phyloP scores from a whole-genome alignment of 2,329 filamentous ascomycete genomes.

The Xylariales sp. region DNA sequence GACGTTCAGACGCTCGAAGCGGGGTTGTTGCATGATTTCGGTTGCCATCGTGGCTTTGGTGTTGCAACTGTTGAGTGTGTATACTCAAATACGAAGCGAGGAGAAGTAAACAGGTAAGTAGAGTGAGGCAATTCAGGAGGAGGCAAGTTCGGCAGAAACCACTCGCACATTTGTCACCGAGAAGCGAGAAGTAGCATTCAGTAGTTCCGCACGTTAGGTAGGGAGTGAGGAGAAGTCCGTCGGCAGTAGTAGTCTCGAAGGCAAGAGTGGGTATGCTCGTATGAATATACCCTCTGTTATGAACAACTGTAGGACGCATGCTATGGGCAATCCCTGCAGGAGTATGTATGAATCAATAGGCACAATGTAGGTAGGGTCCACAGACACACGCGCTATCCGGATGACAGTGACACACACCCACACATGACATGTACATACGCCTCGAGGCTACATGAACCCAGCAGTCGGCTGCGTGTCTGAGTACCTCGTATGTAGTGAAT shows the following conservation, averaged over 20 bases:
- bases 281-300: not conserved
- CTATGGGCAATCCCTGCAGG: not conserved
- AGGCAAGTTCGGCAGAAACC: constrained; percentile 13
- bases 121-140: too few species aligned
- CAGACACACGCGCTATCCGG: not conserved
- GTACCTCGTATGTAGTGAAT: not conserved
- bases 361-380: constrained; percentile 9
- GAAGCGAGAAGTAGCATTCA: not conserved
- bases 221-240: not conserved
- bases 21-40: constrained; percentile 21
- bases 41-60: constrained; percentile 20
- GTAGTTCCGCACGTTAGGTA: too few species aligned
- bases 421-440: not conserved
- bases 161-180: constrained; percentile 16
- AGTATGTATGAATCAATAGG: not conserved
- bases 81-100: too few species aligned
- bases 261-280: too few species aligned
- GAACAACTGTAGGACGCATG: constrained; percentile 3
- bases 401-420: constrained; percentile 2
- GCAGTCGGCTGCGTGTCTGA: not conserved
- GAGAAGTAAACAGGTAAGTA: too few species aligned
- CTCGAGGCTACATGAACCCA: not conserved
- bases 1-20: constrained; percentile 26
- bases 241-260: too few species aligned
- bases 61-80: not conserved